These are phyloP conservation scores for Aspergillus novoparasiticus DNA, from an alignment of 2,329 filamentous ascomycete genomes.

Conservation along the genomic window DNA sequence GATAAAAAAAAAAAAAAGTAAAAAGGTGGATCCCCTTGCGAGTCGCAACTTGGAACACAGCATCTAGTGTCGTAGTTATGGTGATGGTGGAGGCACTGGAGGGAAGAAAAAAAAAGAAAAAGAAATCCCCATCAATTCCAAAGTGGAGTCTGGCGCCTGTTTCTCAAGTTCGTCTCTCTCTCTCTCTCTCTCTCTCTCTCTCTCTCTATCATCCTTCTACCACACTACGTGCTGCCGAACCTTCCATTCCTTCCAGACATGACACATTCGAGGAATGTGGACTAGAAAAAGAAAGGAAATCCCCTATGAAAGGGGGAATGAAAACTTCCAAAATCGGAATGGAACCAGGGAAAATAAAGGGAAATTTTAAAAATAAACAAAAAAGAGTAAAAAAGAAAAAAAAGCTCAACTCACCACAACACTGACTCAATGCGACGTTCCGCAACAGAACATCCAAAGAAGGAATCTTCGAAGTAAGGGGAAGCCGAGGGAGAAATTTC, in stretches of 20 bases:
- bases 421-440: neutral
- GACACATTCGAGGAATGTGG: slow-evolving; percentile 5
- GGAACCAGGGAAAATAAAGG: neutral
- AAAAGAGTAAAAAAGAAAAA: neutral
- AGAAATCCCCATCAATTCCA: neutral
- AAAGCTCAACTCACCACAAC: neutral
- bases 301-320: neutral
- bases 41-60: neutral
- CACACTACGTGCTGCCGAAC: neutral
- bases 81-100: neutral
- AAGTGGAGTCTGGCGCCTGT: neutral
- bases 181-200: neutral
- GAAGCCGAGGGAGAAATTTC: neutral
- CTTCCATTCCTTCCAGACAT: slow-evolving; percentile 2
- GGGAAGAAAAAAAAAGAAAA: neutral
- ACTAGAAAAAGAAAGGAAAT: neutral
- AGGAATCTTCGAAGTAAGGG: neutral
- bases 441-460: neutral
- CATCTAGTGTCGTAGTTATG: neutral
- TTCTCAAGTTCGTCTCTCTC: slow-evolving; percentile 1
- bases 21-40: slow-evolving; percentile 1
- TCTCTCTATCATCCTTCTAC: neutral
- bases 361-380: neutral
- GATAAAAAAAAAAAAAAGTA: neutral
- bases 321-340: neutral